Percentiles rank a stretch among this genome's conserved stretches.
Conservation (phyloP, 2,329 filamentous ascomycete genomes). For the Juglanconis juglandina region DNA sequence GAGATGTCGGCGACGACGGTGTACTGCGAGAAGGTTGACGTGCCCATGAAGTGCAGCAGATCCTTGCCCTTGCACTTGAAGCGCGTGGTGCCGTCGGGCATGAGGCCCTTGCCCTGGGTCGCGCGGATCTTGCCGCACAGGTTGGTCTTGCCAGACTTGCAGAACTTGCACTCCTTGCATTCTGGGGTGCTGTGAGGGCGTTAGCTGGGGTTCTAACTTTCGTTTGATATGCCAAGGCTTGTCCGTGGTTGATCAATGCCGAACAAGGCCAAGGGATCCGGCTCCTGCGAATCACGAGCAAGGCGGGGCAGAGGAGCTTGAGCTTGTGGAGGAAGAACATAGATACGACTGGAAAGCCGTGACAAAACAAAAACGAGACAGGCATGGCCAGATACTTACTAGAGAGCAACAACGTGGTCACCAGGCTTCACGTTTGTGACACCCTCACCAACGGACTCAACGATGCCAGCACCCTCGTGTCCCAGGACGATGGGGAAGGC, state of each 20-base stretch:
- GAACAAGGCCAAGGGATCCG: not conserved
- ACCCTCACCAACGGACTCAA: constrained; percentile 90
- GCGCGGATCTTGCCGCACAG: constrained; percentile 98
- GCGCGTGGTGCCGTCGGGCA: constrained; percentile 94
- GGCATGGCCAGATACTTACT: constrained; percentile 49
- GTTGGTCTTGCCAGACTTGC: constrained; percentile 98
- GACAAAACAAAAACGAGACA: not conserved
- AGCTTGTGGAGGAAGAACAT: not conserved
- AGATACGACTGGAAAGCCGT: not conserved
- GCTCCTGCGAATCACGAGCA: not conserved
- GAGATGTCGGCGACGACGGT: constrained; percentile 98
- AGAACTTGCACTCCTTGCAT: constrained; percentile 98
- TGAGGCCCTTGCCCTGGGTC: constrained; percentile 91
- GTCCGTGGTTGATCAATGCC: not conserved
- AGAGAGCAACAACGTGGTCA: constrained; percentile 86
- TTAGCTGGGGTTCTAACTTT: not conserved
- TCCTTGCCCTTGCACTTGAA: constrained; percentile 95
- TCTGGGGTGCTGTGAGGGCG: constrained; percentile 72
- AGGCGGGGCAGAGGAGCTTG: not conserved
- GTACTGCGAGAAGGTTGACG: constrained; percentile 97
- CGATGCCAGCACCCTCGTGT: constrained; percentile 87
- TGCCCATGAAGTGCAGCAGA: constrained; percentile 98
- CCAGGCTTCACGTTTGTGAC: constrained; percentile 92
- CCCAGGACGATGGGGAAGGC: constrained; percentile 86
- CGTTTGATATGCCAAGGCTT: not conserved